A percentile compares a stretch with the other conserved stretches of the same genome.
These are phyloP conservation scores for Solanum lycopersicoides DNA, from an alignment of 257 asterid species.

Conservation along the genomic window DNA sequence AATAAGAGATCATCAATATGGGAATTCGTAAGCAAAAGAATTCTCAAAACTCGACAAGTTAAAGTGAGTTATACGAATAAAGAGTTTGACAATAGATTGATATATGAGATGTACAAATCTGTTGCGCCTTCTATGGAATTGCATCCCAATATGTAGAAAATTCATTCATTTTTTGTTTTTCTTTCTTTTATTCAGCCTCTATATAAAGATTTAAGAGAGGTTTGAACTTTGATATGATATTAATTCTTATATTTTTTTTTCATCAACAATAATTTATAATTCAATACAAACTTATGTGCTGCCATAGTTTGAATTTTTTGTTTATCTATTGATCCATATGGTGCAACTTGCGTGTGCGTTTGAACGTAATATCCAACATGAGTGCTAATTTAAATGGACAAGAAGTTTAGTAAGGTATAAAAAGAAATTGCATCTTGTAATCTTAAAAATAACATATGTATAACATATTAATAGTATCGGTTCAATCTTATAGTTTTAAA, in stretches of 20 bases:
- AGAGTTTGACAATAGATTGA: slow-evolving; percentile 49
- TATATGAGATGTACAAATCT: slow-evolving; percentile 61
- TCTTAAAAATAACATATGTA: too few species aligned
- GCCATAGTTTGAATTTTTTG: background rate
- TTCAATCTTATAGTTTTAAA: too few species aligned
- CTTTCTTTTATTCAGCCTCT: background rate
- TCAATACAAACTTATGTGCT: background rate
- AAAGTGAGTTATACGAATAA: background rate
- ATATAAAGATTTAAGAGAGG: background rate
- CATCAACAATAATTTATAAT: background rate
- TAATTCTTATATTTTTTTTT: background rate
- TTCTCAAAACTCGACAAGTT: background rate
- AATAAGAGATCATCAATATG: slow-evolving; percentile 4
- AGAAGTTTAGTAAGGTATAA: background rate
- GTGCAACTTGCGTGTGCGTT: background rate
- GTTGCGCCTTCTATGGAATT: slow-evolving; percentile 46
- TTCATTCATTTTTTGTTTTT: background rate
- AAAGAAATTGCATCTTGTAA: background rate
- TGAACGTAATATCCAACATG: background rate
- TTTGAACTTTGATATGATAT: background rate
- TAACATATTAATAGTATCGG: too few species aligned
- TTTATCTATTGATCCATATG: background rate
- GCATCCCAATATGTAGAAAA: background rate
- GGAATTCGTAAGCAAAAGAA: background rate
- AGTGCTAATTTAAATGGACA: background rate